Evolutionary conservation across 352 stramenopile species (phyloP), one percentile per base, ranked within the genome.

Genomic region (Globisporangium emineosum): DNA sequence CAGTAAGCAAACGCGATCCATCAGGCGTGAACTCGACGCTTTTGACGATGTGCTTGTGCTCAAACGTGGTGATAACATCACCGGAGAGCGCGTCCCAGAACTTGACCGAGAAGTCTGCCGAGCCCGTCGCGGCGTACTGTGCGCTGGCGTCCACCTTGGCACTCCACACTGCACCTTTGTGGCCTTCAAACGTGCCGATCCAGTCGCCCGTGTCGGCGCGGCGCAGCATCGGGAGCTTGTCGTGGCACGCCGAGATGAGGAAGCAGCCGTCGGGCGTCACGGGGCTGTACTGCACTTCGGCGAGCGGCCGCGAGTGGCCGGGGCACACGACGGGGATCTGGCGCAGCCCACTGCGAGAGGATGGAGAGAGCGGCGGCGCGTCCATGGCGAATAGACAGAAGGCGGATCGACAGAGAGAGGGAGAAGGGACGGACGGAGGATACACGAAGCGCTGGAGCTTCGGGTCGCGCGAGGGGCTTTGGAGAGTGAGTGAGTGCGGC

Each of bases 1-100:
- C 96, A 7, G 94, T 98, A 0, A 97, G 83, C 59, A 99, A 78
- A 21, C 75, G 72, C 50, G 78, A 70, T 32, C 84, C 90, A 65
- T 98, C 89, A 3, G 59, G 69, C 40, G 91, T 91, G 80, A 99
- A 99, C 56, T 89, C 90, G 53, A 98, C 88, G 21, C 83, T 96
- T 79, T 99, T 99, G 62, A 99, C 97, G 61, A 99, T 96, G 76
- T 99, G 96, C 64, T 97, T 94, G 79, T 99, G 97, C 32, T 96
- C 81, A 35, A 98, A 94, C n/a, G 89, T 96, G 8, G 91, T 83
- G 32, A 99, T 70, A n/a, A 85, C 73, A 30, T 97, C 86, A 53
- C 96, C 97, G 33, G 96, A 98, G 50, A 98, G 89, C 8, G 96
- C 97, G 78, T 99, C 96, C 97, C 97, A 99, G 17, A 99, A 75